Evolutionary conservation across 108 stramenopile genomes (phyloP).

Genomic region (Epithemia pelagica): DNA sequence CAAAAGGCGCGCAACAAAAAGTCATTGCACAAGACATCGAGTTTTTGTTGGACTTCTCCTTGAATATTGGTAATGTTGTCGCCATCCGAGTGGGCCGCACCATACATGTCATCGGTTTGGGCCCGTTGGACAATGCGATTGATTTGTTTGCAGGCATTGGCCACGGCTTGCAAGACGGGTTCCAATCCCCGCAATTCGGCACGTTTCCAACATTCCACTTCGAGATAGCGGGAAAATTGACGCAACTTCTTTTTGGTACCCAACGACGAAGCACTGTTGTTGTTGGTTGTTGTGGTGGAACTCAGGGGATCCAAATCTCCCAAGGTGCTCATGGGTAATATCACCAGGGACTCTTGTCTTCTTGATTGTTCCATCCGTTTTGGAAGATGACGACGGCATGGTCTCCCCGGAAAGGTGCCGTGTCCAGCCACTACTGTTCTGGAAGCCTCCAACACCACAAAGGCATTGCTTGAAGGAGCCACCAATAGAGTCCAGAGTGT

Average conservation of each 20-base stretch:
- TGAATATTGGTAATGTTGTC: conserved; percentile 64
- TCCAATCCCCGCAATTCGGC: conserved; percentile 58
- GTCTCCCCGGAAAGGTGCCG: too few species aligned
- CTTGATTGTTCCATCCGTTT: too few species aligned
- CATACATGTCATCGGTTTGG: conserved; percentile 87
- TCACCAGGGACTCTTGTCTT: neutral
- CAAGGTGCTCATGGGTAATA: neutral
- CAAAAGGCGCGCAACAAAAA: conserved; percentile 81
- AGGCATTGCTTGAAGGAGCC: too few species aligned
- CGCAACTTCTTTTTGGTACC: conserved; percentile 67
- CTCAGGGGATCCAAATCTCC: neutral
- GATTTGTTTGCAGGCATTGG: conserved; percentile 85
- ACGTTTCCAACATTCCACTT: conserved; percentile 83
- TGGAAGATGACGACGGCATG: too few species aligned
- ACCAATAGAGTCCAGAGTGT: too few species aligned
- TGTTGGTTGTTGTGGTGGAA: neutral
- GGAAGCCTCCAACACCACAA: too few species aligned
- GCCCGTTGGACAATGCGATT: conserved; percentile 82
- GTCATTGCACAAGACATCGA: conserved; percentile 86
- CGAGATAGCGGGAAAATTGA: conserved; percentile 73
- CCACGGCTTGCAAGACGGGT: conserved; percentile 65
- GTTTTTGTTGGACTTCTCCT: conserved; percentile 84
- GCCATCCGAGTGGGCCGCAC: conserved; percentile 60
- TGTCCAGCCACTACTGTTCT: too few species aligned
- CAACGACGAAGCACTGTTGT: neutral